Percentiles rank a stretch among this genome's conserved stretches.
Evolutionary conservation across 345 rosid genomes (phyloP).

Genomic region (Brassica nigra): DNA sequence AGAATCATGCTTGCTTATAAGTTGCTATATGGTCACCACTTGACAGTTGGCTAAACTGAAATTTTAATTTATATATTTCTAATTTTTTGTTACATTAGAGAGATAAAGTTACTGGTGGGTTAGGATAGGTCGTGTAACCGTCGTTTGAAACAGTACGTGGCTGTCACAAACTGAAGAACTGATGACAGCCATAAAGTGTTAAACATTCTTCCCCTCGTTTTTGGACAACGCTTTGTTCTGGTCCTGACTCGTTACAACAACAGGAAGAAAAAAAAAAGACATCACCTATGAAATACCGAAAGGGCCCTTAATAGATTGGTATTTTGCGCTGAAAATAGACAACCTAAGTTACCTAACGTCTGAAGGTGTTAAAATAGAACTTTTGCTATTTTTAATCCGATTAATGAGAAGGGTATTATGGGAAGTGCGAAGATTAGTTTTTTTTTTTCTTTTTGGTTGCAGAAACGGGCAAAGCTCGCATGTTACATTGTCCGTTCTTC

Average conservation of each 20-base stretch:
- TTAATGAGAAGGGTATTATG: slow-evolving; percentile 41
- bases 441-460: slow-evolving; percentile 1
- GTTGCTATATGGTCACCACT: slow-evolving; percentile 15
- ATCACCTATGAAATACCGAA: neutral
- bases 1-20: slow-evolving; percentile 21
- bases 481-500: slow-evolving; percentile 64
- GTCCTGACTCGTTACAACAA: slow-evolving; percentile 34
- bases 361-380: slow-evolving; percentile 23
- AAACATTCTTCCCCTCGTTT: slow-evolving; percentile 27
- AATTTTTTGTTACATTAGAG: slow-evolving; percentile 1
- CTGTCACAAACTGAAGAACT: slow-evolving; percentile 34
- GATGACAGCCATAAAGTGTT: slow-evolving; percentile 30
- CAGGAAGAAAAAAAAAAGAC: neutral
- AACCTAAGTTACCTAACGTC: neutral
- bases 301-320: neutral
- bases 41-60: slow-evolving; percentile 34
- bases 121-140: slow-evolving; percentile 22
- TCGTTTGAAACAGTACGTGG: slow-evolving; percentile 31
- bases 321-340: slow-evolving; percentile 23
- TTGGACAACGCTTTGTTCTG: slow-evolving; percentile 42
- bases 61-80: neutral
- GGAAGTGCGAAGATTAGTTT: slow-evolving; percentile 19
- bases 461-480: slow-evolving; percentile 74
- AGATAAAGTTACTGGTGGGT: slow-evolving; percentile 38
- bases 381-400: slow-evolving; percentile 27